Evolutionary conservation across 2,329 filamentous ascomycete species (phyloP), one percentile per base, ranked within the genome.

Genomic region (Rhexocercosporidium sp.): DNA sequence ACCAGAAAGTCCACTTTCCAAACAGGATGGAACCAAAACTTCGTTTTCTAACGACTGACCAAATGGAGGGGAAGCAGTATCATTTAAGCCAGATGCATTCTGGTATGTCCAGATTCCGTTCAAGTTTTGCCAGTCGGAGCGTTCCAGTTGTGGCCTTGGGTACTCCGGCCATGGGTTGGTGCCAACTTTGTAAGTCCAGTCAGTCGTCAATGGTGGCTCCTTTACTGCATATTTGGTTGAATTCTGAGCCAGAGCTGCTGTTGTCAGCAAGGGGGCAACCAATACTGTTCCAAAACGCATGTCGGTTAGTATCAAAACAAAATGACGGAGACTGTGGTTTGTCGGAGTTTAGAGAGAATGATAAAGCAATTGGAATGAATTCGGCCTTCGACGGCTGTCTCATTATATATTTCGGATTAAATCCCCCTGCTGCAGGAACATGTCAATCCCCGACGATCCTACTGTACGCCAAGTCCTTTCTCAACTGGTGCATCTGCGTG

Each of bases 1-100:
- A 67, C 68, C 84, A 44, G 83, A 85, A 18, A 86, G 74, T 1
- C 80, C 84, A 72, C 84, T 85, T 72, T 86, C 84, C 9, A 86
- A 75, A 69, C 84, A 86, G 8, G 83, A 86, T 0, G 84, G 84
- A 6, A 86, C 79, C 22, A 86, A 72, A 0, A 86, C 83, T 27
- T 83, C 77, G 3, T 79, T 74, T 5, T 75, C 75, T 7, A 85
- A 76, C 1, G 74, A 75, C 65, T 82, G 76, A 0, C 79, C 79
- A 66, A 82, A 82, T 0, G 84, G 83, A 0, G 83, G 84, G 22
- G 66, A 75, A 3, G 79, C 71, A 25, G 82, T 71, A 6, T 80
- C 82, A 44, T 78, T 74, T 6, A 79, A 71, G 39, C 75, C 74
- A 0, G 76, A 74, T 0, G 81, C 82, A 70, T 78, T 79, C 39